phyloP scores from a whole-genome alignment of 2,329 filamentous ascomycete genomes.

The Fusarium pseudoanthophilum region DNA sequence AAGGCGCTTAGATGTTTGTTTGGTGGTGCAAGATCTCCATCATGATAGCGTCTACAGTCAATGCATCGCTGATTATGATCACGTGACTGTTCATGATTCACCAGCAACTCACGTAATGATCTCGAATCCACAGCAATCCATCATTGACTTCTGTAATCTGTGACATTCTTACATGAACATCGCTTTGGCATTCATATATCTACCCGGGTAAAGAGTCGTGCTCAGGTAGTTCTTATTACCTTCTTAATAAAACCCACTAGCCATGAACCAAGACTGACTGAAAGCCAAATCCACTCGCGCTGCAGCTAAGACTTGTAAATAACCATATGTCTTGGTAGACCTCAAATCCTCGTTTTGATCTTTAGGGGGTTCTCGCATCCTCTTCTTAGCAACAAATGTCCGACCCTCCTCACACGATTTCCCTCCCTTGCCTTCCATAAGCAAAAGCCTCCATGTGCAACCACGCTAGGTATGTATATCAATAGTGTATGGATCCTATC shows the following conservation, averaged over 20 bases:
- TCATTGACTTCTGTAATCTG: background rate
- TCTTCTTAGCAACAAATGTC: background rate
- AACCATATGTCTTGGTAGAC: background rate
- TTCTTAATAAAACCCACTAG: background rate
- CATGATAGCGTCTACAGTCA: conserved; percentile 29
- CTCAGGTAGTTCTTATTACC: background rate
- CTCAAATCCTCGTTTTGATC: background rate
- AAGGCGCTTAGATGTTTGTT: conserved; percentile 28
- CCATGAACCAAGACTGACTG: background rate
- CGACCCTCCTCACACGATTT: background rate
- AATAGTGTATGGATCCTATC: conserved; percentile 21
- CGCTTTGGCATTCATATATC: background rate
- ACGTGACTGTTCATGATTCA: conserved; percentile 25
- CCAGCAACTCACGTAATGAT: background rate
- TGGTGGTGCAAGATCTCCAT: conserved; percentile 34
- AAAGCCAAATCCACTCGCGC: background rate
- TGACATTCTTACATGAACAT: background rate
- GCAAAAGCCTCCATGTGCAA: conserved; percentile 16
- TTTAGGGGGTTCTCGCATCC: background rate
- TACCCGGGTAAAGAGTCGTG: background rate
- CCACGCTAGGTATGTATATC: conserved; percentile 24
- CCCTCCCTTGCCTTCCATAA: background rate
- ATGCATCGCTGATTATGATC: background rate
- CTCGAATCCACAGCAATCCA: background rate
- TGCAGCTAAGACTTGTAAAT: background rate